These are phyloP conservation scores for Lentinus brumalis DNA, from an alignment of 768 basidiomycete genomes.

Conservation along the genomic window DNA sequence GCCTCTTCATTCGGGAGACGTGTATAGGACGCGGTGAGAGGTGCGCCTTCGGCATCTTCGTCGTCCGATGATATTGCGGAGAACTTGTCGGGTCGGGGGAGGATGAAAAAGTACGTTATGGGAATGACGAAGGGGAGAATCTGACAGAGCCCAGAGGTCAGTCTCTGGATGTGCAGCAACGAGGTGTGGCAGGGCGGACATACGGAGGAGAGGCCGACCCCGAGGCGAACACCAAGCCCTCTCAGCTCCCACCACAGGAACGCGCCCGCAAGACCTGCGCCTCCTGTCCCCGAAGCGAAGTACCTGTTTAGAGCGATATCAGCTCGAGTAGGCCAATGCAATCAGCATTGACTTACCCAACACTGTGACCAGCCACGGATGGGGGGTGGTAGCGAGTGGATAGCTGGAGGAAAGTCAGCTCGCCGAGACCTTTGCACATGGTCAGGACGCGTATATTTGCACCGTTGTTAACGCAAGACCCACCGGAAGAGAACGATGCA, in stretches of 20 bases:
- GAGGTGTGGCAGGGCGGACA: slow-evolving; percentile 27
- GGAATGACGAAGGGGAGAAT: slow-evolving; percentile 83
- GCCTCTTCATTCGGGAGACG: slow-evolving; percentile 10
- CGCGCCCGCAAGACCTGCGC: slow-evolving; percentile 90
- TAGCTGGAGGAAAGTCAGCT: slow-evolving; percentile 93
- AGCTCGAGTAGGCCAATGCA: not conserved
- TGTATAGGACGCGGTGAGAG: slow-evolving; percentile 5
- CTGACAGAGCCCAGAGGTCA: slow-evolving; percentile 40
- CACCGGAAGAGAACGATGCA: slow-evolving; percentile 88
- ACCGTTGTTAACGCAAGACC: not conserved
- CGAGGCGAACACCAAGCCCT: slow-evolving; percentile 77
- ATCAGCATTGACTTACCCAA: slow-evolving; percentile 58
- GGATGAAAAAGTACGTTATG: slow-evolving; percentile 71
- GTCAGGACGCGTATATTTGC: not conserved
- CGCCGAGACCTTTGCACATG: slow-evolving; percentile 73
- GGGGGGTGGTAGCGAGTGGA: slow-evolving; percentile 77
- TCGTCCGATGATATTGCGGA: slow-evolving; percentile 44
- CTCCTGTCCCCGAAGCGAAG: slow-evolving; percentile 93
- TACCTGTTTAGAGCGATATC: slow-evolving; percentile 50
- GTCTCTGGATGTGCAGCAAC: not conserved
- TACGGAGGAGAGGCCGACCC: slow-evolving; percentile 84
- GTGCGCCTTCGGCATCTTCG: slow-evolving; percentile 27
- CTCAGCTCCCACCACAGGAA: slow-evolving; percentile 95
- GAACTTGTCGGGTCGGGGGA: slow-evolving; percentile 64
- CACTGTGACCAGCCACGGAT: slow-evolving; percentile 72